Evolutionary conservation across 2,329 filamentous ascomycete genomes (phyloP), one percentile per base, ranked within the genome.

Genomic region (Pseudogymnoascus sp.): DNA sequence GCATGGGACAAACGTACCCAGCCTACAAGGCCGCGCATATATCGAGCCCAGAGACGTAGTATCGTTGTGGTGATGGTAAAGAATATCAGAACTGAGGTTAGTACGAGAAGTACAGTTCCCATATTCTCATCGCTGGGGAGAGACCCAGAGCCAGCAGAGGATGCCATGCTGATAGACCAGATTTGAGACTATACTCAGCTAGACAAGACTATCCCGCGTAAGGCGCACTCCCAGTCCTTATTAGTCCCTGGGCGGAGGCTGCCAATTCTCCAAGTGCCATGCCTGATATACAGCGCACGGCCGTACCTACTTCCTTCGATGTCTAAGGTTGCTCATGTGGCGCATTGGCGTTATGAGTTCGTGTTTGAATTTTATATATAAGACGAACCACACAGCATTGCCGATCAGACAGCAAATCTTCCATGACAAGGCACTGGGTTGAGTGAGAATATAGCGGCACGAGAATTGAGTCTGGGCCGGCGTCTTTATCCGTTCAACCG

Each of bases 41-140:
- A 66, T 6, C 73, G 67, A 6, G 73, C 72, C 63, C 68, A 74
- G 7, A 73, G 60, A 30, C 73, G 70, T 6, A 75, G 60, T 16
- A 60, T 43, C 12, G 72, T 74, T 3, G 73, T 73, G 63, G 70
- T 59, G 62, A 73, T 62, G 41, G 71, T 68, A 25, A 75, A 66
- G 28, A 65, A 62, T 16, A 73, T 68, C 50, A 75, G 67, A n/a
- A 69, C 64, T 20, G 68, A 68, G 7, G 73, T 74, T 11, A 75
- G 59, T 18, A 67, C 68, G 3, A 76, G 57, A 6, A 76, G 63
- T 2, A 67, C 61, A 20, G 71, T 70, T 1, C 72, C 73, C 30
- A 57, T 60, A 25, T 62, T 39, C 8, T 62, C 37, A 16, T 62
- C 59, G 3, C 22, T 20, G 6, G 39, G 39, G 39, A 43, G 39